These are phyloP conservation scores for Paracoccidioides brasiliensis DNA, from an alignment of 2,329 filamentous ascomycete genomes.

Conservation along the genomic window DNA sequence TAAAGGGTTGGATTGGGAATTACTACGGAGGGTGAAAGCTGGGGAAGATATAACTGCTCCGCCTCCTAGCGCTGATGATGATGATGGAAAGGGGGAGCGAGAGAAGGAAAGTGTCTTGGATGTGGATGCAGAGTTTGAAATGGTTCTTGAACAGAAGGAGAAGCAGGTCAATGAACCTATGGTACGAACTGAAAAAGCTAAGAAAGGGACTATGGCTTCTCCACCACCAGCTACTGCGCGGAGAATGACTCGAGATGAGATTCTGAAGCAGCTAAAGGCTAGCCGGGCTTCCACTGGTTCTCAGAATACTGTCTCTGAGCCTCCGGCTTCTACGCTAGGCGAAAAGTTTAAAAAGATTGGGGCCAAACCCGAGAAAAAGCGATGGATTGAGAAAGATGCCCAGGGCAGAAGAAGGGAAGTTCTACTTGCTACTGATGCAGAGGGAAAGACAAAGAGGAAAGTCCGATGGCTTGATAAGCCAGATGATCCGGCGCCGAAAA, in stretches of 20 bases:
- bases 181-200: slow-evolving; percentile 28
- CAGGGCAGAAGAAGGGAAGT: slow-evolving; percentile 42
- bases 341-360: slow-evolving; percentile 43
- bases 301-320: slow-evolving; percentile 28
- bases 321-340: slow-evolving; percentile 39
- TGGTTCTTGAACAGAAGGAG: slow-evolving; percentile 27
- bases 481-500: slow-evolving; percentile 17
- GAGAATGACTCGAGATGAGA: slow-evolving; percentile 46
- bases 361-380: slow-evolving; percentile 34
- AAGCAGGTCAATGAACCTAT: slow-evolving; percentile 18
- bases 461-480: slow-evolving; percentile 39
- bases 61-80: slow-evolving; percentile 2
- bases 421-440: slow-evolving; percentile 44
- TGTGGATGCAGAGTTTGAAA: slow-evolving; percentile 50
- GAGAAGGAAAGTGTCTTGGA: slow-evolving; percentile 16
- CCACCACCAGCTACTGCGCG: slow-evolving; percentile 13
- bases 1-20: slow-evolving; percentile 78
- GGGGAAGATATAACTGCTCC: slow-evolving; percentile 41
- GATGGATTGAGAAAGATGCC: slow-evolving; percentile 44
- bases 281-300: slow-evolving; percentile 34
- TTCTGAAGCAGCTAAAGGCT: slow-evolving; percentile 46
- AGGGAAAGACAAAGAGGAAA: slow-evolving; percentile 50
- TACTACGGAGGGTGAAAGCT: slow-evolving; percentile 38
- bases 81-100: slow-evolving; percentile 20
- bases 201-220: slow-evolving; percentile 40